Base-by-base conservation (phyloP, 305 asterid species). In the Solanum hybrid region DNA sequence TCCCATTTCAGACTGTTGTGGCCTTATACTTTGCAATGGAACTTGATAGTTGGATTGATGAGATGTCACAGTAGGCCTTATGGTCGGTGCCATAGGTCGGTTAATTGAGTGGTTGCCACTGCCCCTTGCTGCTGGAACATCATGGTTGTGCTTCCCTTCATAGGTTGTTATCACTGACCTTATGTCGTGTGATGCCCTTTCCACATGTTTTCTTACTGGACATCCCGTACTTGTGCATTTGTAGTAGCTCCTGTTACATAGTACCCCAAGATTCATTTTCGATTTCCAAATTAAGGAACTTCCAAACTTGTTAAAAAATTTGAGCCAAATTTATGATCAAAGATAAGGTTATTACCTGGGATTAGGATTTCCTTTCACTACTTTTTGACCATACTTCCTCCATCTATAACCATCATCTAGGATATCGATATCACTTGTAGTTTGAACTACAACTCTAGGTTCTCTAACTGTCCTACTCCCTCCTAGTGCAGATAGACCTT, bases 361-460 rank as follows among this genome's bases (percentile, higher is more conserved):
- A 91, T 96, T 96, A 72, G 99, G 98, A 93, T 96, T 96, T 6
- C 96, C 95, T 91, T 94, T 96, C 72, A 96, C 99, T 27, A 95
- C 99, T 89, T 96, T 96, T 91, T 96, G 99, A 40, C 99, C 99
- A 91, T 96, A 96, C 89, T 96, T 96, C 85, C 99, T 94, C 99
- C 99, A 96, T 91, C 97, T 92, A 91, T 94, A 96, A 7, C 99
- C 99, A 92, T 96, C 99, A 85, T 93, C 96, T 80, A 96, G 98
- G 75, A 96, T 96, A 91, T 96, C 99, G 26, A 96, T 95, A 89
- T 96, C 98, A 88, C 98, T 96, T 6, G 91, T 94, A 17, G 99
- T 96, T 91, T 96, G 99, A 90, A 96, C 98, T 4, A 95, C 99
- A 29, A 96, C 97, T 92, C 97, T 95, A 26, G 99, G 97, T 75